Evolutionary conservation across 2,329 filamentous ascomycete species (phyloP).

Genomic region (Aphanoascus verrucosus): DNA sequence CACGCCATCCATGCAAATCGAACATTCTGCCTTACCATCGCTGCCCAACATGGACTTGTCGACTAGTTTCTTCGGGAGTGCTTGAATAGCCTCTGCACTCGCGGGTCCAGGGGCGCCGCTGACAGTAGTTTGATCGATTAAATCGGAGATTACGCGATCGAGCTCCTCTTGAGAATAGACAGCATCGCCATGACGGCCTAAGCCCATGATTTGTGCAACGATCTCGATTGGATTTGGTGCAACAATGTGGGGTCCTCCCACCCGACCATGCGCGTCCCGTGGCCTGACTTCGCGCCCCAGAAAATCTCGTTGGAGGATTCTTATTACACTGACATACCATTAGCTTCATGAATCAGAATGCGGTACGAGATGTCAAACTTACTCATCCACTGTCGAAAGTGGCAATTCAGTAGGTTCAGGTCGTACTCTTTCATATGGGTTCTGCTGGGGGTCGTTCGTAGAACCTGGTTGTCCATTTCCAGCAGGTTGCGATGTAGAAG

Average conservation of each 20-base stretch:
- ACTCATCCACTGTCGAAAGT: slow-evolving; percentile 3
- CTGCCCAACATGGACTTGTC: slow-evolving; percentile 58
- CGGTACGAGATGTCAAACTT: background rate
- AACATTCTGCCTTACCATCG: slow-evolving; percentile 67
- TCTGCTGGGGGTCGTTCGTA: background rate
- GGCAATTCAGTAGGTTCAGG: background rate
- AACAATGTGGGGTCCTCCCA: slow-evolving; percentile 9
- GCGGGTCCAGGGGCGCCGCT: slow-evolving; percentile 76
- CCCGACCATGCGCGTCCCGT: background rate
- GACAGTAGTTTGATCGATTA: slow-evolving; percentile 70
- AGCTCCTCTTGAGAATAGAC: slow-evolving; percentile 86
- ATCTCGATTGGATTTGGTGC: slow-evolving; percentile 10
- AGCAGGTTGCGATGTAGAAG: background rate
- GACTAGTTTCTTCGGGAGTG: slow-evolving; percentile 60
- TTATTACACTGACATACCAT: background rate
- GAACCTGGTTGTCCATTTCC: background rate
- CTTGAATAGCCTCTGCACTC: slow-evolving; percentile 59
- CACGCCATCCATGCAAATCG: slow-evolving; percentile 87
- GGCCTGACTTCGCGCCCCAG: slow-evolving; percentile 3
- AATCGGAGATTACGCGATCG: slow-evolving; percentile 72
- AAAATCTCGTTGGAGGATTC: slow-evolving; percentile 5
- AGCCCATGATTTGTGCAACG: slow-evolving; percentile 10
- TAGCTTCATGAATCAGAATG: background rate
- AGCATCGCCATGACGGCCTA: slow-evolving; percentile 40
- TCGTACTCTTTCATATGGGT: too few relatives aligned